Base-by-base conservation (phyloP, 2,329 filamentous ascomycete species). In the Apiospora hydei region DNA sequence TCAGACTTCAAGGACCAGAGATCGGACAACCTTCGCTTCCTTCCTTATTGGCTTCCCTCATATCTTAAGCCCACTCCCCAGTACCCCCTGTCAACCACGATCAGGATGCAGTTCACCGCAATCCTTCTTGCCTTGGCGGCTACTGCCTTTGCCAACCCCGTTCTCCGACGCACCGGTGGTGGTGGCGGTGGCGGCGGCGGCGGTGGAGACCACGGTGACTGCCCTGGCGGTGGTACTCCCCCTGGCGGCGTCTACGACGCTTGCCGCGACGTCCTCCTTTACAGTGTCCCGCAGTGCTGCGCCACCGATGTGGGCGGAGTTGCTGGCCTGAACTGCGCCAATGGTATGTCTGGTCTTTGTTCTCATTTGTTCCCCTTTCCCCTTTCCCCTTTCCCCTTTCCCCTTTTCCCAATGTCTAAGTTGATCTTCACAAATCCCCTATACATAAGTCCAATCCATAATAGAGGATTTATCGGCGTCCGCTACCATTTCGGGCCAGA, bases 261-360 rank as follows among this genome's bases (percentile, higher is more conserved):
- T 64, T 64, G 57, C 57, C 57, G 57, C 8, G 57, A 64, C 8
- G 57, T 64, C 18, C 57, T 64, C 2, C 57, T 64, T 8, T 64
- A 64, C 57, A 64, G 57, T 3, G 57, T 64, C 10, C 57, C 57
- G 18, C 57, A 64, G 57, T 64, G 57, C 57, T 64, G 57, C 34
- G 57, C 57, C 34, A 64, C 57, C 10, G 57, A 64, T 41, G 57
- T 64, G 1, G 57, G 57, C 57, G 57, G 57, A 2, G 57, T 64
- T 14, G 57, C 57, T 64, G 57, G 8, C 18, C 57, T 64, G 57
- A 64, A 64, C 57, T 64, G 57, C 18, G 34, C 21, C 57, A 64
- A 64, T 1, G 57, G 57, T 64, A 64, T 41, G 57, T 24, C 1
- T n/a, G 6, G 4, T 2, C 2, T 3, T 21, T 14, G 18, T 3